Conservation (phyloP, 192 early-diverging fungal genomes). For the Glomus cerebriforme region DNA sequence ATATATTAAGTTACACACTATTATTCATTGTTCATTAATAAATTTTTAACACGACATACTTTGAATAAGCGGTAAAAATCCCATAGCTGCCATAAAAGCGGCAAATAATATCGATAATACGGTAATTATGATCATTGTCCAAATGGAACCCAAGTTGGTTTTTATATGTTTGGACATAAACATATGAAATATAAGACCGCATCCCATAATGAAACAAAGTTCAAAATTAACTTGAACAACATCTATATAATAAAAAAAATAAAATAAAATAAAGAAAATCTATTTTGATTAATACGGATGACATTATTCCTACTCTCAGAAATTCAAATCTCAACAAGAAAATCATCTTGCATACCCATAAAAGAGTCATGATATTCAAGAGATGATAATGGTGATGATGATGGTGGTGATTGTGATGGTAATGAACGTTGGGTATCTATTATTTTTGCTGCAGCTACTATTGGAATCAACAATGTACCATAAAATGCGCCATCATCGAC, state of each 20-base stretch:
- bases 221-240: slow-evolving; percentile 40
- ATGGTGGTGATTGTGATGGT: slow-evolving; percentile 28
- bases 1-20: slow-evolving; percentile 38
- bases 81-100: background rate
- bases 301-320: no score
- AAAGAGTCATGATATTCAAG: slow-evolving; percentile 37
- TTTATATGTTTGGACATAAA: slow-evolving; percentile 26
- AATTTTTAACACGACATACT: slow-evolving; percentile 33
- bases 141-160: background rate
- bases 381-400: slow-evolving; percentile 20
- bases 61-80: slow-evolving; percentile 10
- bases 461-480: slow-evolving; percentile 51
- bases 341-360: slow-evolving; percentile 35
- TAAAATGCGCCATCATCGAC: slow-evolving; percentile 62
- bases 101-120: background rate
- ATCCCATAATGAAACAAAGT: slow-evolving; percentile 41
- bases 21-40: slow-evolving; percentile 37
- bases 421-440: slow-evolving; percentile 40
- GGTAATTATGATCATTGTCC: slow-evolving; percentile 3
- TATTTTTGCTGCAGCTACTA: slow-evolving; percentile 55
- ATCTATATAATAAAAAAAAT: slow-evolving; percentile 22
- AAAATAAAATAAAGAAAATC: background rate
- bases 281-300: background rate
- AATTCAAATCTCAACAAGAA: background rate
- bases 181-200: slow-evolving; percentile 26